Evolutionary conservation across 805 yeast genomes (phyloP).

Genomic region (Saccharomycopsis fibuligera): DNA sequence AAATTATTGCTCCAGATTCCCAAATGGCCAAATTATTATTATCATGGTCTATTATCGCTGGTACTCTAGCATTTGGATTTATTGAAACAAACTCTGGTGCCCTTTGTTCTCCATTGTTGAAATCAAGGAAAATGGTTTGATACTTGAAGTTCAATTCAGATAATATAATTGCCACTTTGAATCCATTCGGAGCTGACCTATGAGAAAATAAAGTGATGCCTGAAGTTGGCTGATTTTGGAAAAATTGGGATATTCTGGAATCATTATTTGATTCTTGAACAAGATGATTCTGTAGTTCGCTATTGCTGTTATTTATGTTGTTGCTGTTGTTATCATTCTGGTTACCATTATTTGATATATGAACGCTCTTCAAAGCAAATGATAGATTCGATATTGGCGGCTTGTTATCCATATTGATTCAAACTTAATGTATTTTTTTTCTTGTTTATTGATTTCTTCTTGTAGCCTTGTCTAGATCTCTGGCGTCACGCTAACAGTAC

Average conservation of each 20-base stretch:
- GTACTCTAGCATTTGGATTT: conserved; percentile 94
- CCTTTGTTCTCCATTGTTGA: conserved; percentile 83
- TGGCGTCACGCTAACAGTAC: too few species aligned
- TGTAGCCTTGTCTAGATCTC: too few species aligned
- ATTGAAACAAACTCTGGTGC: conserved; percentile 91
- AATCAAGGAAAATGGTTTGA: conserved; percentile 78
- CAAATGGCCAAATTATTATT: conserved; percentile 76
- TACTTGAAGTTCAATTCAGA: conserved; percentile 76
- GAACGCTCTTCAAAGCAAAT: conserved; percentile 34
- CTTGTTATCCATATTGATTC: conserved; percentile 13
- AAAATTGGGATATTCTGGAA: conserved; percentile 62
- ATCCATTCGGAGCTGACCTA: conserved; percentile 94
- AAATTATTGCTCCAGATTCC: conserved; percentile 92
- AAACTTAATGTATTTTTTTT: too few species aligned
- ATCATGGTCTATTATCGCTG: conserved; percentile 86
- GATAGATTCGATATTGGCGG: conserved; percentile 35
- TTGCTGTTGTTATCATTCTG: conserved; percentile 23
- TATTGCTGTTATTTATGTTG: conserved; percentile 19
- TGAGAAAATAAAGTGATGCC: conserved; percentile 80
- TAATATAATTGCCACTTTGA: conserved; percentile 86
- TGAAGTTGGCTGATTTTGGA: conserved; percentile 67
- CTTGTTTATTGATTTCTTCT: too few species aligned
- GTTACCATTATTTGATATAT: conserved; percentile 26
- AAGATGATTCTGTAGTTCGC: conserved; percentile 30
- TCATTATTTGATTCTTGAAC: conserved; percentile 33